Conservation (phyloP, 2,329 filamentous ascomycete species). For the Ambrosiella beaveri region DNA sequence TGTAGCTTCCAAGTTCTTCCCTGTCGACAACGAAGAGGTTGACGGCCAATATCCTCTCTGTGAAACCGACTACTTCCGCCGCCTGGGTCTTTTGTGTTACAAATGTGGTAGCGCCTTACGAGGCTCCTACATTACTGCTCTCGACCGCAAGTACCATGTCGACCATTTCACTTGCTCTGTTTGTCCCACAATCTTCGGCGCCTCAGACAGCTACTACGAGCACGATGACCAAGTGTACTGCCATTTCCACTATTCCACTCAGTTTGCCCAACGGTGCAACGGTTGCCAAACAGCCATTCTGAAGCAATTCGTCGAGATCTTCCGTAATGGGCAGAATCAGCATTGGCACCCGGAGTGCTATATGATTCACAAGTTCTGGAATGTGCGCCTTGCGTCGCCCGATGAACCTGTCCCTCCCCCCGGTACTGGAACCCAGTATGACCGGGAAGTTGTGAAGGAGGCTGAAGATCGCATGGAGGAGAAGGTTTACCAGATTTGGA, state of each 20-base stretch:
- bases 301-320: slow-evolving; percentile 98
- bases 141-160: slow-evolving; percentile 97
- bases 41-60: slow-evolving; percentile 82
- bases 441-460: slow-evolving; percentile 56
- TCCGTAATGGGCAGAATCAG: slow-evolving; percentile 91
- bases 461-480: slow-evolving; percentile 93
- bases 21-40: slow-evolving; percentile 77
- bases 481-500: slow-evolving; percentile 97
- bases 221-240: slow-evolving; percentile 94
- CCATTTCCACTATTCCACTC: slow-evolving; percentile 96
- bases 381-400: slow-evolving; percentile 50
- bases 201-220: slow-evolving; percentile 97
- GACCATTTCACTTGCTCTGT: slow-evolving; percentile 98
- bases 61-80: slow-evolving; percentile 93
- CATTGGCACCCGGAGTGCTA: slow-evolving; percentile 99
- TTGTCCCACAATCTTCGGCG: slow-evolving; percentile 93
- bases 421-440: slow-evolving; percentile 20
- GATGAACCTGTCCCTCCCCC: slow-evolving; percentile 9
- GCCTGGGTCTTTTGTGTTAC: slow-evolving; percentile 77
- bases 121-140: slow-evolving; percentile 92
- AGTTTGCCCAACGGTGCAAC: slow-evolving; percentile 89
- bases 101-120: slow-evolving; percentile 83
- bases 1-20: slow-evolving; percentile 97
- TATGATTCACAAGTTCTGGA: slow-evolving; percentile 99
- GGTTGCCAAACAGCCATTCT: slow-evolving; percentile 93